Evolutionary conservation across 2,329 filamentous ascomycete genomes (phyloP), one percentile per base, ranked within the genome.

Genomic region (Chalaropsis ovoidea): DNA sequence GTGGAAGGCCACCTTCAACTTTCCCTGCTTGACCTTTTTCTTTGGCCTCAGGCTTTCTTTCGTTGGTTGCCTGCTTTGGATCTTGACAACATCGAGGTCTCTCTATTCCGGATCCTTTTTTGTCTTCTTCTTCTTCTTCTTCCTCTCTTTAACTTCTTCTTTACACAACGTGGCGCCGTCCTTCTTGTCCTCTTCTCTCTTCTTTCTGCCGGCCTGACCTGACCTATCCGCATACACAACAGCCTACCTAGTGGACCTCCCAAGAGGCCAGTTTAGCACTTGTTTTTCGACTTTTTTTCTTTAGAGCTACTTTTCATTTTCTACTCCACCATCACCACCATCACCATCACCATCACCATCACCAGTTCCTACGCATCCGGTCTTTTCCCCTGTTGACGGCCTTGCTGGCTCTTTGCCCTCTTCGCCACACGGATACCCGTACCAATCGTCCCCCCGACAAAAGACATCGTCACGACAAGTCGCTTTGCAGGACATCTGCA

Each of bases 401-500:
- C n/a, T 58, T 17, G 13, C 35, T 56, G 31, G 27, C 35, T 52
- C 35, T 43, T 15, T 39, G 47, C 17, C 31, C 27, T 49, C 61
- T 27, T 62, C 19, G 1, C 42, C 27, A 15, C 15, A 5, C 54
- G 27, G 54, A 8, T 39, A 1, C 31, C 22, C 47, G 3, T 39
- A 1, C 31, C 22, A 19, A 52, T 52, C n/a, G 19, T 2, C 47
- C 3, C 47, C 10, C 27, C 19, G 6, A 11, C 6, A 52, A 22
- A 17, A 45, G 22, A 27, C 24, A 24, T 31, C 43, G n/a, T 24
- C 42, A 13, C 62, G 45, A 19, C n/a, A n/a, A 47, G 41, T 49
- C n/a, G 42, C 11, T 47, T 43, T 54, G 65, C 65, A 67, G 65
- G 41, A 41, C 60, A 62, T 61, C 66, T 65, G 63, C 66, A 45